phyloP scores from a whole-genome alignment of 805 yeast genomes.

The Suhomyces pyralidae region DNA sequence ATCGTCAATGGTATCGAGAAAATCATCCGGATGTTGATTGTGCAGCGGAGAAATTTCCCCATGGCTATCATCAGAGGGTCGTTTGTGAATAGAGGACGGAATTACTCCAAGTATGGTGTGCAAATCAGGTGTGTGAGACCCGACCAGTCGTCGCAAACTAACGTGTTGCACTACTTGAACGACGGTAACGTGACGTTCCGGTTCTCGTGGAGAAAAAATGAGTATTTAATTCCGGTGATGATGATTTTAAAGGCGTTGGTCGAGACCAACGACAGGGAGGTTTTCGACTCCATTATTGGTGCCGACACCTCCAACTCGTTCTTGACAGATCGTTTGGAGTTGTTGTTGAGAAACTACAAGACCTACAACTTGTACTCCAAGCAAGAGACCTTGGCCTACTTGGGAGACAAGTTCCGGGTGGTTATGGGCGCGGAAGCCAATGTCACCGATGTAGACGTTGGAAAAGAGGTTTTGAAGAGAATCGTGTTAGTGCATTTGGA shows the following conservation, averaged over 20 bases:
- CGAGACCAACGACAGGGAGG: constrained; percentile 91
- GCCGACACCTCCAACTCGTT: constrained; percentile 83
- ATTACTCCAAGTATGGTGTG: constrained; percentile 86
- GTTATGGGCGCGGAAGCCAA: constrained; percentile 89
- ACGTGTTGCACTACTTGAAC: constrained; percentile 90
- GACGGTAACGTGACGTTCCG: constrained; percentile 97
- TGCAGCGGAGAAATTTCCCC: constrained; percentile 95
- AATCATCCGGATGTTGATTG: constrained; percentile 93
- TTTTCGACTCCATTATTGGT: constrained; percentile 95
- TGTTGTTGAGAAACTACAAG: constrained; percentile 85
- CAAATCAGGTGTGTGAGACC: constrained; percentile 93
- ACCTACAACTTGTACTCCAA: constrained; percentile 73
- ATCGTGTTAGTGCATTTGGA: constrained; percentile 88
- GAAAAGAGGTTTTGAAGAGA: constrained; percentile 74
- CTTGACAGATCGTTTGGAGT: constrained; percentile 95
- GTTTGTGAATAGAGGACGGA: constrained; percentile 88
- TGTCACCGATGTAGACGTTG: constrained; percentile 85
- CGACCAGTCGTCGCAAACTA: constrained; percentile 96
- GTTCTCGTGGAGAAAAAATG: constrained; percentile 96
- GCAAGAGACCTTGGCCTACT: constrained; percentile 85
- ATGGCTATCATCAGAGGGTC: constrained; percentile 97
- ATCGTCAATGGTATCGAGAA: constrained; percentile 96
- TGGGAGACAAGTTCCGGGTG: constrained; percentile 94
- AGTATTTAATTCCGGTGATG: constrained; percentile 87
- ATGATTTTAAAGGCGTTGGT: constrained; percentile 88